phyloP scores from a whole-genome alignment of 2,329 filamentous ascomycete species.

The Fusarium concolor region DNA sequence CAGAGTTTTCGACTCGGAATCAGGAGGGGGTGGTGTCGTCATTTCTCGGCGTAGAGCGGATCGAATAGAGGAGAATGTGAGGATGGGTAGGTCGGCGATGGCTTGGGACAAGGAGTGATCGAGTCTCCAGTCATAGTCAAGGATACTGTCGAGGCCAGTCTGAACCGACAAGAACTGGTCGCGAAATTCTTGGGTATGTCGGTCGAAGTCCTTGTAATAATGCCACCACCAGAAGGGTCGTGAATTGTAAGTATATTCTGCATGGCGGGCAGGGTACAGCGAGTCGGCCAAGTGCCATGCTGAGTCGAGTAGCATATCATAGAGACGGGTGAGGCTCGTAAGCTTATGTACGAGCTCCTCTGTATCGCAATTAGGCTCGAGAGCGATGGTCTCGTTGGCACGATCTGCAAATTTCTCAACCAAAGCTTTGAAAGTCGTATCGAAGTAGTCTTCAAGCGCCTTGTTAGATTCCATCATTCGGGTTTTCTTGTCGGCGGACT shows the following conservation, averaged over 20 bases:
- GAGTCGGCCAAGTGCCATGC: conserved; percentile 52
- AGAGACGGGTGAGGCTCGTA: conserved; percentile 39
- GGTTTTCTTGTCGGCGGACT: conserved; percentile 37
- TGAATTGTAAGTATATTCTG: conserved; percentile 51
- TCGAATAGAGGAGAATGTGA: conserved; percentile 50
- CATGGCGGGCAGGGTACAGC: conserved; percentile 50
- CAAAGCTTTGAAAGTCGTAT: conserved; percentile 43
- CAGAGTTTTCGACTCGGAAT: conserved; percentile 49
- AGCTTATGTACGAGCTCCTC: conserved; percentile 35
- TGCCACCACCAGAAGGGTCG: conserved; percentile 58
- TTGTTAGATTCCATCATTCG: conserved; percentile 42
- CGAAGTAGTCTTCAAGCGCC: conserved; percentile 50
- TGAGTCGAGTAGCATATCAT: conserved; percentile 54
- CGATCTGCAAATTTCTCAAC: conserved; percentile 33
- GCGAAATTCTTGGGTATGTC: conserved; percentile 45
- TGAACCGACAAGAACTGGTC: conserved; percentile 47
- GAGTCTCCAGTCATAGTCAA: conserved; percentile 49
- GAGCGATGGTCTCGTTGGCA: conserved; percentile 20
- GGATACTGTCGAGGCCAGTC: conserved; percentile 44
- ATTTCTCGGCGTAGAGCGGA: conserved; percentile 49
- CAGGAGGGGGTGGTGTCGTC: conserved; percentile 41
- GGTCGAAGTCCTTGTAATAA: conserved; percentile 52
- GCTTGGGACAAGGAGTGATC: conserved; percentile 51
- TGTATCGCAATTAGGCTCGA: conserved; percentile 9
- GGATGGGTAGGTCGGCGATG: conserved; percentile 50